phyloP scores from a whole-genome alignment of 2,329 filamentous ascomycete genomes.

The Alternaria sp. region DNA sequence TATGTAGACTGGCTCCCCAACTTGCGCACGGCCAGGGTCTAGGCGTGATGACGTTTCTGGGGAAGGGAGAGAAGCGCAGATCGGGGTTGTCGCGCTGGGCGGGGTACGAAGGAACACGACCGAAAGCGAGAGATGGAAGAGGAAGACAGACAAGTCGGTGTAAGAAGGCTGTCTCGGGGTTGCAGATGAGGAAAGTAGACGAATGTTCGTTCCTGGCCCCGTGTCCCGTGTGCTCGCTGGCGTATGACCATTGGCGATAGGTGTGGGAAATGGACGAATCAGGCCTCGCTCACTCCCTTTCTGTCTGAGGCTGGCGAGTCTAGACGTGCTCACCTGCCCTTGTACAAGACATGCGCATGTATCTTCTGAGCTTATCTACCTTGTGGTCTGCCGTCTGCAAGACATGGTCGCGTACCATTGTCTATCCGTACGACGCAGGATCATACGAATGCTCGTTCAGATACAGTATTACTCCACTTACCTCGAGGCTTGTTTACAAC shows the following conservation, averaged over 20 bases:
- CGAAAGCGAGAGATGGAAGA: constrained; percentile 1
- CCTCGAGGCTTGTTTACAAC: constrained; percentile 6
- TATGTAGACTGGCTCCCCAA: constrained; percentile 28
- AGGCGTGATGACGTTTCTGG: constrained; percentile 32
- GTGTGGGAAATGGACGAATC: constrained; percentile 37
- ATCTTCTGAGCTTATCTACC: constrained; percentile 18
- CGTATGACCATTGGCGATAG: constrained; percentile 37
- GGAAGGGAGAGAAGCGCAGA: constrained; percentile 12
- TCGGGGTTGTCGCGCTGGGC: constrained; percentile 19
- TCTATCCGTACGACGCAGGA: background rate
- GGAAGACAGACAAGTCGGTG: constrained; percentile 4
- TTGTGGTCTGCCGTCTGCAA: constrained; percentile 2
- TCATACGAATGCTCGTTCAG: background rate
- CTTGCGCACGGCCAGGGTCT: constrained; percentile 28
- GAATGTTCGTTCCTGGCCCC: constrained; percentile 27
- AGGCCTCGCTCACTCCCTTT: constrained; percentile 30
- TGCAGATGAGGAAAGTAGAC: constrained; percentile 22
- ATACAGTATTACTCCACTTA: background rate
- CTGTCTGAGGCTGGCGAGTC: constrained; percentile 32
- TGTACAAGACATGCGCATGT: constrained; percentile 27
- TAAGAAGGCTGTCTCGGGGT: constrained; percentile 6
- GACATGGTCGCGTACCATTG: constrained; percentile 14
- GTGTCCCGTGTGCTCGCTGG: constrained; percentile 32
- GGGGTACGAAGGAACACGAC: constrained; percentile 12
- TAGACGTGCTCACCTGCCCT: constrained; percentile 36